A percentile compares a stretch with the other conserved stretches of the same genome.
phyloP scores from a whole-genome alignment of 768 basidiomycete species.

The Boletellus sp. region DNA sequence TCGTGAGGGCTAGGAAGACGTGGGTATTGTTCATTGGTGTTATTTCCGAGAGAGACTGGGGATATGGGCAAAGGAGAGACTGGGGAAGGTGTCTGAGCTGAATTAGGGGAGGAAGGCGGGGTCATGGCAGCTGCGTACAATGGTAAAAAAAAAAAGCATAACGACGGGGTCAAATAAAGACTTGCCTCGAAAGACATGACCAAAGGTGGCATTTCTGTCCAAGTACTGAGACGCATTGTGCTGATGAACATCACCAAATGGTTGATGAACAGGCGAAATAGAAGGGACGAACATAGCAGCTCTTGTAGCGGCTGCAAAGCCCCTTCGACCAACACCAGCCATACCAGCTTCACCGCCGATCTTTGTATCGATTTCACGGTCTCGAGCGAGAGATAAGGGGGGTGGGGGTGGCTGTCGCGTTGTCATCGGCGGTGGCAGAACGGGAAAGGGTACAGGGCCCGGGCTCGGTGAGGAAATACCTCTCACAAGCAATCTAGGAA shows the following conservation, averaged over 20 bases:
- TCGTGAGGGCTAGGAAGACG: slow-evolving; percentile 23
- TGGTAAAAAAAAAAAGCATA: slow-evolving; percentile 13
- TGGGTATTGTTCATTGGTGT: slow-evolving; percentile 12
- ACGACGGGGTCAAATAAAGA: background rate
- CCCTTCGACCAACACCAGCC: slow-evolving; percentile 87
- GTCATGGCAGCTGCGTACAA: slow-evolving; percentile 25
- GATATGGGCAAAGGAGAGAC: slow-evolving; percentile 30
- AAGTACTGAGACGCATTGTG: slow-evolving; percentile 42
- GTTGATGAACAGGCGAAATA: slow-evolving; percentile 11
- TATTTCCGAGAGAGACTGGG: slow-evolving; percentile 19
- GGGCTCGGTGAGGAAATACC: slow-evolving; percentile 8
- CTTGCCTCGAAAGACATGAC: slow-evolving; percentile 31
- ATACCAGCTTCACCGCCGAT: slow-evolving; percentile 76
- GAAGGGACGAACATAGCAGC: slow-evolving; percentile 47
- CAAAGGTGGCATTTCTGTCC: slow-evolving; percentile 40
- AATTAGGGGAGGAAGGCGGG: slow-evolving; percentile 34
- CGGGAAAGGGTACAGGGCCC: slow-evolving; percentile 16
- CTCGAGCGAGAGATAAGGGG: slow-evolving; percentile 10
- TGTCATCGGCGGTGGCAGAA: slow-evolving; percentile 3
- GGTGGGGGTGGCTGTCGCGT: slow-evolving; percentile 20
- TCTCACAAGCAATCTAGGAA: slow-evolving; percentile 8
- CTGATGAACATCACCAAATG: slow-evolving; percentile 17
- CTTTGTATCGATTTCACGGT: slow-evolving; percentile 60
- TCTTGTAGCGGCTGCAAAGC: slow-evolving; percentile 71
- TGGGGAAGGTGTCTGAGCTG: slow-evolving; percentile 31